Conservation (phyloP, 345 rosid species). For the Excoecaria agallocha region DNA sequence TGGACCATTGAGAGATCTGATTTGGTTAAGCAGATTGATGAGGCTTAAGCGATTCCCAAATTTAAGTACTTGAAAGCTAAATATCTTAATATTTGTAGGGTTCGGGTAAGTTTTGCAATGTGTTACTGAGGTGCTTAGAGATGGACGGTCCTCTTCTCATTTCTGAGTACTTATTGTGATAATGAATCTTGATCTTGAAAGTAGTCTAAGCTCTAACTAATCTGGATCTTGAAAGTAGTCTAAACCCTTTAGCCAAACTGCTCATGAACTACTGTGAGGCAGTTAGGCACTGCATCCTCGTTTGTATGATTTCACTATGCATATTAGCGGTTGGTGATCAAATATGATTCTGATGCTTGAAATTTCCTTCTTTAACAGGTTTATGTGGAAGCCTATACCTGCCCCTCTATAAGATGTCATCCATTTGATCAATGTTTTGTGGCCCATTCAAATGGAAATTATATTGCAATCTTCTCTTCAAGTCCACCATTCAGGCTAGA, state of each 20-base stretch:
- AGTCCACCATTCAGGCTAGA: slow-evolving; percentile 76
- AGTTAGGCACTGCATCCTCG: background rate
- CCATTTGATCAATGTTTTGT: slow-evolving; percentile 64
- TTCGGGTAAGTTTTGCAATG: background rate
- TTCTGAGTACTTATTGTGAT: background rate
- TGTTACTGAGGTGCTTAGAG: background rate
- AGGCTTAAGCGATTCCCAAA: background rate
- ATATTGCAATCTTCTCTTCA: slow-evolving; percentile 77
- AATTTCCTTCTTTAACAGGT: slow-evolving; percentile 39
- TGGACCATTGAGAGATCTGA: background rate
- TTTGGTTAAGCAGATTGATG: background rate
- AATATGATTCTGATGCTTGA: background rate
- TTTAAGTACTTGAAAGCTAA: background rate
- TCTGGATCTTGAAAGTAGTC: too few species aligned
- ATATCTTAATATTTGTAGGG: background rate
- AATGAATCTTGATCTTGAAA: background rate
- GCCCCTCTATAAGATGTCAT: slow-evolving; percentile 67
- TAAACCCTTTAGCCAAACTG: background rate
- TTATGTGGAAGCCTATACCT: slow-evolving; percentile 80
- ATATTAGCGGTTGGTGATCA: background rate
- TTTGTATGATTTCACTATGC: background rate
- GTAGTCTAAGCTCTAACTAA: background rate
- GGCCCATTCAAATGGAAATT: slow-evolving; percentile 86
- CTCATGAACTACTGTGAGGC: too few species aligned
- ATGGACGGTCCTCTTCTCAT: background rate